Base-by-base conservation (phyloP, 2,329 filamentous ascomycete genomes). In the Bipolaris oryzae region DNA sequence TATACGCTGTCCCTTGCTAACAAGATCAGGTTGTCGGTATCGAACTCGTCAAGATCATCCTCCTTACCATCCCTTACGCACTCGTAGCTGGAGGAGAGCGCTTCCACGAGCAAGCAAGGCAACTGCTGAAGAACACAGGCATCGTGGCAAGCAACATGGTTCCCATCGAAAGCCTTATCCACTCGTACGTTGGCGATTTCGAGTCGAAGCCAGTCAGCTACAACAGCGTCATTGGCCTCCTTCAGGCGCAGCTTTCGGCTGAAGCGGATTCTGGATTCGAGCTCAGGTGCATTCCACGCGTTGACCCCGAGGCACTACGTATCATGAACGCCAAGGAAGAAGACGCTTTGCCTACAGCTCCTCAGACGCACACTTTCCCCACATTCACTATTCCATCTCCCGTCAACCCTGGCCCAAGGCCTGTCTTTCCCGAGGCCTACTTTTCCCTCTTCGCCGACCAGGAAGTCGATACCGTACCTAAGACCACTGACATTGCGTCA, bases 31-130 rank as follows among this genome's bases (percentile, higher is more conserved):
- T 85, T 41, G 78, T 89, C 47, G 86, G 87, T 18, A 78, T 96
- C 39, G 95, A 98, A 79, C 85, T 99, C 33, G 92, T 97, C 75
- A 98, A 97, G 78, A 93, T 97, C 67, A 97, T 99, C 63, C 86
- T 98, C 42, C 86, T 97, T 46, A 96, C 94, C 0, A 90, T 99
- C 56, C 94, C 95, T 0, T 99, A 98, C 75, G 89, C 90, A 3
- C 81, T 83, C 3, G 86, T 87, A 47, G 66, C 72, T 5, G 69
- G 72, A 31, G 74, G 72, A 35, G 61, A 48, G 37, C 66, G 64
- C 16, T 74, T 71, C 52, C 88, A 89, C 70, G 86, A 89, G 66
- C 83, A 89, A 63, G 92, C 92, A 2, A 83, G 84, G 1, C 87
- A 90, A 44, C 81, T 98, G 50, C 87, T 99, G 74, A 91, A 96